These are phyloP conservation scores for Talaromyces sp. DNA, from an alignment of 2,329 filamentous ascomycete species.

Conservation along the genomic window DNA sequence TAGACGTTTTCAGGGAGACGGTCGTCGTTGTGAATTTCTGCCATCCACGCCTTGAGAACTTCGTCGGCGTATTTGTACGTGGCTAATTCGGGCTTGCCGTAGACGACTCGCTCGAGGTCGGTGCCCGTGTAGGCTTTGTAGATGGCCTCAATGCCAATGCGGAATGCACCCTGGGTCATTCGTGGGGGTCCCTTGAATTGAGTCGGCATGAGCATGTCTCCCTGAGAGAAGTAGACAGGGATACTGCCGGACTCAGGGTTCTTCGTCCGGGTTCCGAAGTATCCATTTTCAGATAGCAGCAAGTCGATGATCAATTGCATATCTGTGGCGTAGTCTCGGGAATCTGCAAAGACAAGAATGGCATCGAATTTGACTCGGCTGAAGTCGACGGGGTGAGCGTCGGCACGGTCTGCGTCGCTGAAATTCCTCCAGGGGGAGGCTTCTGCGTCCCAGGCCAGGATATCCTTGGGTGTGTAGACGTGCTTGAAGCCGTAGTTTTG, in stretches of 20 bases:
- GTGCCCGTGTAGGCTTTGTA: slow-evolving; percentile 58
- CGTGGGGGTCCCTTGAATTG: slow-evolving; percentile 59
- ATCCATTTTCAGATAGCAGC: slow-evolving; percentile 62
- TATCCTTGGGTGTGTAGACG: slow-evolving; percentile 68
- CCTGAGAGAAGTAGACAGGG: slow-evolving; percentile 68
- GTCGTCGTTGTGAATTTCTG: slow-evolving; percentile 67
- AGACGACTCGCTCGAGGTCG: slow-evolving; percentile 69
- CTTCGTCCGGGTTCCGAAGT: slow-evolving; percentile 59
- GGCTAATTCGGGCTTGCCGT: slow-evolving; percentile 68
- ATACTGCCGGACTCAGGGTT: slow-evolving; percentile 62
- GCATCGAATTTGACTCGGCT: slow-evolving; percentile 66
- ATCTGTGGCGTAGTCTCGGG: slow-evolving; percentile 68
- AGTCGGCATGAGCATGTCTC: slow-evolving; percentile 60
- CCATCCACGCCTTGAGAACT: slow-evolving; percentile 69
- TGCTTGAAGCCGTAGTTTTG: slow-evolving; percentile 70
- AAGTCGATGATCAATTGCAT: slow-evolving; percentile 73
- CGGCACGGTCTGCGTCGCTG: slow-evolving; percentile 61
- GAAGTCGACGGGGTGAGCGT: slow-evolving; percentile 67
- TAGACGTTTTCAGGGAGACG: slow-evolving; percentile 64
- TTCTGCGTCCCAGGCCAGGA: slow-evolving; percentile 63
- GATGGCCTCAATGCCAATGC: slow-evolving; percentile 66
- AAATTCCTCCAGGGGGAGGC: slow-evolving; percentile 66
- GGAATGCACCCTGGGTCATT: slow-evolving; percentile 71
- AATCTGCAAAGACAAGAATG: slow-evolving; percentile 70
- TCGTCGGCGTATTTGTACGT: slow-evolving; percentile 78